Evolutionary conservation across 2,329 filamentous ascomycete genomes (phyloP), one percentile per base, ranked within the genome.

Genomic region (Colletotrichum nymphaeae): DNA sequence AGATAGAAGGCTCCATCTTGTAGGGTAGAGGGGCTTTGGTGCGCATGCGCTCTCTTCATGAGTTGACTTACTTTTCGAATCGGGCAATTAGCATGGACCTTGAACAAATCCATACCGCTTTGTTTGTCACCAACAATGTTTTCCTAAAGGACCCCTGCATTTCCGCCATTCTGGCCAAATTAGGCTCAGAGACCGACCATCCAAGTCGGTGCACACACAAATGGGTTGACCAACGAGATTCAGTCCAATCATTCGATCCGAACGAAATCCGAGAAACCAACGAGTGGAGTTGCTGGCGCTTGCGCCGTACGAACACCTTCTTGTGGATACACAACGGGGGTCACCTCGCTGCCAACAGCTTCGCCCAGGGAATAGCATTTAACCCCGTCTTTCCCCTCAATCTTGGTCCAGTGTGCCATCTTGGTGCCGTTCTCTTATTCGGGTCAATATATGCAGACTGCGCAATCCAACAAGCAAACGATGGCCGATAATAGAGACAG

Each of bases 261-360:
- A 5, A 24, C 3, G 26, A 9, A 9, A 11, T 35, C 2, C 24
- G 19, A 24, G 26, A 37, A 66, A 59, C 46, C 68, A 60, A 56
- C 62, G 55, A 46, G 68, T 22, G 30, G 49, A 16, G 46, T 52
- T 63, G 14, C 26, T 6, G 28, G 26, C 46, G 28, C 60, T 24
- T 53, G 0, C 26, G n/a, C 19, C 42, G 52, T n/a, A 28, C 12
- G 12, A 0, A 42, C 0, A 42, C n/a, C 1, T n/a, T 12, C 30
- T 26, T 32, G 3, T 19, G 26, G 0, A 14, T 24, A 1, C 12
- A 3, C 1, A 24, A 19, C 26, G 14, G 42, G 1, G 19, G 4
- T 8, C 28, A 11, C 12, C 16, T 46, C 24, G 35, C 22, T 1
- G 19, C 22, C 22, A 28, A 28, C 35, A 42, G 1, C 4, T 5